phyloP scores from a whole-genome alignment of 768 basidiomycete genomes.

The Hypsizygus marmoreus region DNA sequence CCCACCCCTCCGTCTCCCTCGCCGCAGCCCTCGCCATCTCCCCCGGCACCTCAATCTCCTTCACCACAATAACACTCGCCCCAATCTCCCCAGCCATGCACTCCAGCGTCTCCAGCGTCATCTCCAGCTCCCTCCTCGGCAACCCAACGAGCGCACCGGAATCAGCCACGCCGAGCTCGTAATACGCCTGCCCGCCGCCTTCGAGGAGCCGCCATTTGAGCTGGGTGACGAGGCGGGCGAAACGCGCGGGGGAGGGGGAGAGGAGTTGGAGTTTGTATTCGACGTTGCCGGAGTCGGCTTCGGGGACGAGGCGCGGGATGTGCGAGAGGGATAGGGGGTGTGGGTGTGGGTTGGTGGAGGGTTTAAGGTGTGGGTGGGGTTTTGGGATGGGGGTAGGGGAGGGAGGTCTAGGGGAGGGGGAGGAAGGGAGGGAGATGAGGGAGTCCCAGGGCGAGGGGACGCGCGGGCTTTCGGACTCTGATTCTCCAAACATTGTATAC shows the following conservation, averaged over 20 bases:
- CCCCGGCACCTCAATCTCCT: slow-evolving; percentile 80
- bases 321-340: slow-evolving; percentile 32
- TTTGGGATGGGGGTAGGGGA: slow-evolving; percentile 32
- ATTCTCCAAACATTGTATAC: slow-evolving; percentile 74
- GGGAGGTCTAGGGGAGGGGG: slow-evolving; percentile 32
- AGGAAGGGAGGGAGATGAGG: slow-evolving; percentile 59
- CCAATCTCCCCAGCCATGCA: slow-evolving; percentile 95
- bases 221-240: slow-evolving; percentile 87
- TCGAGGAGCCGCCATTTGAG: slow-evolving; percentile 93
- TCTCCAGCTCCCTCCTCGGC: slow-evolving; percentile 68
- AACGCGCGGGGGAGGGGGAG: slow-evolving; percentile 72
- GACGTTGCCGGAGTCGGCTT: slow-evolving; percentile 84
- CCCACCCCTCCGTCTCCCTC: slow-evolving; percentile 39
- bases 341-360: no score
- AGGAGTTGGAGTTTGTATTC: slow-evolving; percentile 95
- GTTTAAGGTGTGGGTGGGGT: no score
- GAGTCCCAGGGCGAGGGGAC: slow-evolving; percentile 85
- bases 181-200: slow-evolving; percentile 82
- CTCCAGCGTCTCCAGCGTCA: slow-evolving; percentile 83
- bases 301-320: slow-evolving; percentile 73
- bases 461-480: slow-evolving; percentile 76
- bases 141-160: slow-evolving; percentile 87
- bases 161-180: slow-evolving; percentile 84
- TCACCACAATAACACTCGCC: slow-evolving; percentile 87
- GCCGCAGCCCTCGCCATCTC: slow-evolving; percentile 44